Evolutionary conservation across 2,329 filamentous ascomycete genomes (phyloP).

Genomic region (Arthrobotrys musiformis): DNA sequence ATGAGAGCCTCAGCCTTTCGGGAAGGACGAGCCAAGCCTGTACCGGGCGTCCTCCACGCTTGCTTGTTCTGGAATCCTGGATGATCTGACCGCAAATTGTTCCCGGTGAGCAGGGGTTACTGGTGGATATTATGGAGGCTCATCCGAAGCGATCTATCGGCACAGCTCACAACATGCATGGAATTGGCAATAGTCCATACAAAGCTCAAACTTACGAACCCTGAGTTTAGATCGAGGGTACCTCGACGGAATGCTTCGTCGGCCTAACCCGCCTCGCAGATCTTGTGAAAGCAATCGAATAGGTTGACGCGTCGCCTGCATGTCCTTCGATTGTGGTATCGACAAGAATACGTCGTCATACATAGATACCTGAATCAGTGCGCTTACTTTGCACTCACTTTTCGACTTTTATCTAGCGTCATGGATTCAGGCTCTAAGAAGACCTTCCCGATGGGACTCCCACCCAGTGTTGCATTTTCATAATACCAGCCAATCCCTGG

Average conservation of each 20-base stretch:
- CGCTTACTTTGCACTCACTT: constrained; percentile 40
- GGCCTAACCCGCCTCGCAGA: neutral
- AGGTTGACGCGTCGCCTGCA: constrained; percentile 40
- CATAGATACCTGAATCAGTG: constrained; percentile 29
- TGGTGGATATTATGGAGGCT: constrained; percentile 27
- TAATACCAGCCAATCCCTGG: constrained; percentile 45
- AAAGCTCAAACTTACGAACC: neutral
- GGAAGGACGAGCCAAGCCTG: constrained; percentile 33
- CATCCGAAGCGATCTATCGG: constrained; percentile 24
- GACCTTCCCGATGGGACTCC: constrained; percentile 52
- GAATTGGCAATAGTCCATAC: neutral
- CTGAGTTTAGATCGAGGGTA: neutral
- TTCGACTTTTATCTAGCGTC: constrained; percentile 13
- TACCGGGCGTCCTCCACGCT: constrained; percentile 29
- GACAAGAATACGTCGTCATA: constrained; percentile 1
- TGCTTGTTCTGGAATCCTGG: constrained; percentile 45
- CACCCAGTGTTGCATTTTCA: constrained; percentile 41
- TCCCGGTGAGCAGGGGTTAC: constrained; percentile 25
- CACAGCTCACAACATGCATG: constrained; percentile 19
- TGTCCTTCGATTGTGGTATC: neutral
- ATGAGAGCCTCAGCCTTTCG: constrained; percentile 53
- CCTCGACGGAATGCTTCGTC: neutral
- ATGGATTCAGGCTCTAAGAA: constrained; percentile 28
- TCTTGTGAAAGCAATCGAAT: neutral
- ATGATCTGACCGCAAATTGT: constrained; percentile 36